Conservation (phyloP, 1,284 basidiomycete genomes). For the Xerocomus amazonicus region DNA sequence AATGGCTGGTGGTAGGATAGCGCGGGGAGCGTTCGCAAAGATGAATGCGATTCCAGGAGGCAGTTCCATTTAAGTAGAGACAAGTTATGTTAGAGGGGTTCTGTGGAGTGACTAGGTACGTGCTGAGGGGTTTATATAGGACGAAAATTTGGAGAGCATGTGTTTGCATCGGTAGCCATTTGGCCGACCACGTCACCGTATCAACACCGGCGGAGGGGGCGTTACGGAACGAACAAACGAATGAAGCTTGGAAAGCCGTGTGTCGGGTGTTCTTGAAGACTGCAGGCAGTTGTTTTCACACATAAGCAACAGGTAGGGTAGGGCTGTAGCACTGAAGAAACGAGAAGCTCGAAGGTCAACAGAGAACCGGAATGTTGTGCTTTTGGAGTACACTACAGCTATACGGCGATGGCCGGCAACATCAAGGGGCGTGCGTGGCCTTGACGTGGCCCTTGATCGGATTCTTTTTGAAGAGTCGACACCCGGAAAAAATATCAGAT, state of each 20-base stretch:
- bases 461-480: no score
- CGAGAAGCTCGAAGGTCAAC: no score
- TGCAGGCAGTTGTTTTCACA: no score
- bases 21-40: conserved; percentile 16
- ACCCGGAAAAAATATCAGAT: no score
- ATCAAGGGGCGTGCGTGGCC: no score
- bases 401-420: no score
- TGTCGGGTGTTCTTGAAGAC: background rate
- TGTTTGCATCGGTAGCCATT: background rate
- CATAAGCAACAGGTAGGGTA: no score
- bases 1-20: conserved; percentile 19
- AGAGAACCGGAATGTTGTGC: no score
- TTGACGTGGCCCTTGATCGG: no score
- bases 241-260: background rate
- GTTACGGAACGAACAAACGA: background rate
- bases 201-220: background rate
- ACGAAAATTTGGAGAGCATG: conserved; percentile 3
- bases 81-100: conserved; percentile 3
- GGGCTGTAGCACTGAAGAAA: no score
- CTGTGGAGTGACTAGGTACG: no score
- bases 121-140: conserved; percentile 9
- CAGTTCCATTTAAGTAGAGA: conserved; percentile 13
- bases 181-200: background rate
- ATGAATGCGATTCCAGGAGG: conserved; percentile 31
- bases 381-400: no score